Conservation (phyloP, 257 asterid genomes). For the Paraleonurus japonicus region DNA sequence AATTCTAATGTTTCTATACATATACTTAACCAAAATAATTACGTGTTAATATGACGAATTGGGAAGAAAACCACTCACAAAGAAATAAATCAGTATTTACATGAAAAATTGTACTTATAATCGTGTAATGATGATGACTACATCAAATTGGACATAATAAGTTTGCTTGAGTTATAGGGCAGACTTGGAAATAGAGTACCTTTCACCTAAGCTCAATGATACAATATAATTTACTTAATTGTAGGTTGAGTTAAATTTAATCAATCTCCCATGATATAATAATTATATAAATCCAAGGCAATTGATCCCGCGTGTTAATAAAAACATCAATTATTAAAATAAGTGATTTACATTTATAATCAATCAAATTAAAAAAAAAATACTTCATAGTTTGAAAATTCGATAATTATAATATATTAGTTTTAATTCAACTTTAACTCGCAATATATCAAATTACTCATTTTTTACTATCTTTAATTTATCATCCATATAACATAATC, state of each 20-base stretch:
- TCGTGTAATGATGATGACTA: neutral
- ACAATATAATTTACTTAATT: neutral
- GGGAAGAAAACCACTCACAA: neutral
- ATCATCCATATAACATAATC: too few relatives aligned
- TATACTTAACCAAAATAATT: too few relatives aligned
- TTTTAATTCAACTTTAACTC: too few relatives aligned
- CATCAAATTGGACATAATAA: neutral
- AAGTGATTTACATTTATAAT: too few relatives aligned
- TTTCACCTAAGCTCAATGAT: slow-evolving; percentile 6
- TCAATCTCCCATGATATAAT: neutral
- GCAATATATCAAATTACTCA: too few relatives aligned
- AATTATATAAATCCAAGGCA: neutral
- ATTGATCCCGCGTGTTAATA: too few relatives aligned
- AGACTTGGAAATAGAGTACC: slow-evolving; percentile 12
- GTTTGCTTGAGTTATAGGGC: slow-evolving; percentile 18
- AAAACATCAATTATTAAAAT: too few relatives aligned
- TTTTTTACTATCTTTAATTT: too few relatives aligned
- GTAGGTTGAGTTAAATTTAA: neutral
- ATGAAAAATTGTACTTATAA: neutral
- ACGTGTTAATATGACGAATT: neutral
- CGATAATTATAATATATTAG: too few relatives aligned
- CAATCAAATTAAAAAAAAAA: too few relatives aligned
- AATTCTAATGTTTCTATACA: neutral
- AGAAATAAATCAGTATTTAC: neutral
- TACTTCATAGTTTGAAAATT: too few relatives aligned